Evolutionary conservation across 2,329 filamentous ascomycete species (phyloP).

Genomic region (Grosmannia huntii): DNA sequence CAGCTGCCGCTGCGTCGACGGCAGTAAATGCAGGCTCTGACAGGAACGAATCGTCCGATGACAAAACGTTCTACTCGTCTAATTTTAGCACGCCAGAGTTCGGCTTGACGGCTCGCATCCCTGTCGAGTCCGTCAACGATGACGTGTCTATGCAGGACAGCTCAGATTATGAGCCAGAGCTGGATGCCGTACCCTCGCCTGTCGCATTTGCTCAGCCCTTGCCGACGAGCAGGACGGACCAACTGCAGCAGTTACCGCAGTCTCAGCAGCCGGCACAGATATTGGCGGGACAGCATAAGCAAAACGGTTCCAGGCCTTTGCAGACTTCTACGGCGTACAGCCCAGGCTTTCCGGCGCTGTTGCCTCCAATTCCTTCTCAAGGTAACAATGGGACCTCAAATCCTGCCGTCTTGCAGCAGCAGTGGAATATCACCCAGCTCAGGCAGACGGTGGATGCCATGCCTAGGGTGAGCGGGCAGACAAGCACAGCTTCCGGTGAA

Average conservation of each 20-base stretch:
- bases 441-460: not conserved
- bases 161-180: slow-evolving; percentile 22
- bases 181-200: slow-evolving; percentile 8
- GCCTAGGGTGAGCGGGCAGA: not conserved
- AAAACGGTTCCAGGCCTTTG: not conserved
- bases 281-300: not conserved
- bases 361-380: not conserved
- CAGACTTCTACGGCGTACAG: not conserved
- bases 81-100: slow-evolving; percentile 66
- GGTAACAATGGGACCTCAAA: not conserved
- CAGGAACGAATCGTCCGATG: slow-evolving; percentile 72
- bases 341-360: not conserved
- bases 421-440: not conserved
- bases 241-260: not conserved
- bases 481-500: not conserved
- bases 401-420: not conserved
- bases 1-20: not conserved
- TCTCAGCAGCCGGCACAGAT: not conserved
- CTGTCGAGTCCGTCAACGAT: slow-evolving; percentile 27
- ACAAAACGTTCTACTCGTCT: slow-evolving; percentile 94
- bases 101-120: slow-evolving; percentile 33
- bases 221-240: not conserved
- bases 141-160: slow-evolving; percentile 25
- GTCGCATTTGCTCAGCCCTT: not conserved
- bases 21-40: not conserved